Evolutionary conservation across 345 rosid genomes (phyloP), one percentile per base, ranked within the genome.

Genomic region (Moringa oleifera): DNA sequence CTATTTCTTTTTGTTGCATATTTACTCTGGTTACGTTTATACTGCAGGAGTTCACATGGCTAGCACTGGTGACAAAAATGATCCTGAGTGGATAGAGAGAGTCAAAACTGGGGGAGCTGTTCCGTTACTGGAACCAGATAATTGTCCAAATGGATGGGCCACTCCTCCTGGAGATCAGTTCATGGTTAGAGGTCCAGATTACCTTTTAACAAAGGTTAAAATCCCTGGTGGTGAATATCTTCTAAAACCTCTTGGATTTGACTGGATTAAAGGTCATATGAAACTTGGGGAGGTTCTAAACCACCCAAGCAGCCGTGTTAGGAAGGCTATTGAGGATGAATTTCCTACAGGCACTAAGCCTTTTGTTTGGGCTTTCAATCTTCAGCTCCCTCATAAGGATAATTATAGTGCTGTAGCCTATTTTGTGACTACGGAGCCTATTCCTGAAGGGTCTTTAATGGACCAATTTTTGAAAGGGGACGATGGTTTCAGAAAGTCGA

Each of bases 341-440:
- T 88, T 80, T 70, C 83, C 83, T 15, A 60, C 65, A 0, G 66
- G 76, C 58, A 86, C 75, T 31, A 88, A 84, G 79, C 97, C 99
- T 55, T 90, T 90, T 63, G 67, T 93, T 24, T 93, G 97, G 98
- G 99, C 99, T 20, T 90, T 93, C 69, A 93, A 90, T 76, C 78
- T 93, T 55, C 99, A 88, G 68, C 79, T 90, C 37, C 99, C 99
- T 0, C 84, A 80, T 72, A 93, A 93, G 82, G 99, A 93, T 31
- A 86, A 85, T 59, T 86, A 81, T 57, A 86, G 97, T 55, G 99
- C 92, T 17, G 83, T 93, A 55, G 97, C 96, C 19, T 93, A 90
- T 85, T 93, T 93, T 55, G 77, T 73, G 19, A 31, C 83, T 56
- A 73, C 79, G 1, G 81, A 83, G 33, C 88, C 96, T 45, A 59